Conservation (phyloP, 768 basidiomycete genomes). For the Termitomyces sp. region DNA sequence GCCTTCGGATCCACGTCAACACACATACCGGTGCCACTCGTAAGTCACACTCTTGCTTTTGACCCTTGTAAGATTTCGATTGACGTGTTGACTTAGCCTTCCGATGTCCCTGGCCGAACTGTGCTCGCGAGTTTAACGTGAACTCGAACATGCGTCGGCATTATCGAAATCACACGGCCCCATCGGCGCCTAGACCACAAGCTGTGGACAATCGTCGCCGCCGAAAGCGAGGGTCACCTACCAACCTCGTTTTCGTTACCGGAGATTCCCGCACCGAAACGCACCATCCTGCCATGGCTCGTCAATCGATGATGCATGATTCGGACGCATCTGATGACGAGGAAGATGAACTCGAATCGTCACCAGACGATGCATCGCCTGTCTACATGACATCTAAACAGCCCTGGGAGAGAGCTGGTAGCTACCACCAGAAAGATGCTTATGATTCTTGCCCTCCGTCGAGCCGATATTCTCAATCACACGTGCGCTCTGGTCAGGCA, state of each 20-base stretch:
- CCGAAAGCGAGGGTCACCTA: conserved; percentile 19
- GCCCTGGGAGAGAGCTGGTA: background rate
- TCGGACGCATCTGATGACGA: conserved; percentile 21
- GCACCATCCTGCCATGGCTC: conserved; percentile 16
- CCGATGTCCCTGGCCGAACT: conserved; percentile 68
- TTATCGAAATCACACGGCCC: conserved; percentile 56
- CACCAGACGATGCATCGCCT: conserved; percentile 9
- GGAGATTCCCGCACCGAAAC: conserved; percentile 1
- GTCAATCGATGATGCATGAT: conserved; percentile 20
- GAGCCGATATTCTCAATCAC: conserved; percentile 11
- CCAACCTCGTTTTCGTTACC: conserved; percentile 12
- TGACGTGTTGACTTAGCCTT: conserved; percentile 36
- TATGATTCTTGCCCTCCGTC: background rate
- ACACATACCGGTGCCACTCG: conserved; percentile 68
- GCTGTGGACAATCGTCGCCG: conserved; percentile 20
- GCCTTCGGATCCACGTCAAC: conserved; percentile 59
- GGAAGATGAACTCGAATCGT: conserved; percentile 19
- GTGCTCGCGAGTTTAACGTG: conserved; percentile 76
- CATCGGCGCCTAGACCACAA: conserved; percentile 25
- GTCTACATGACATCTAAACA: conserved; percentile 2
- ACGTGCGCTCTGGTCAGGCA: conserved; percentile 14
- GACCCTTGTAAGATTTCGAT: background rate
- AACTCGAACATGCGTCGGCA: conserved; percentile 85
- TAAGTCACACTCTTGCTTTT: conserved; percentile 26
- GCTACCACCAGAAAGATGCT: background rate